Evolutionary conservation across 1,139 yeast genomes (phyloP), one percentile per base, ranked within the genome.

Genomic region (Debaryomycetaceae sp.): DNA sequence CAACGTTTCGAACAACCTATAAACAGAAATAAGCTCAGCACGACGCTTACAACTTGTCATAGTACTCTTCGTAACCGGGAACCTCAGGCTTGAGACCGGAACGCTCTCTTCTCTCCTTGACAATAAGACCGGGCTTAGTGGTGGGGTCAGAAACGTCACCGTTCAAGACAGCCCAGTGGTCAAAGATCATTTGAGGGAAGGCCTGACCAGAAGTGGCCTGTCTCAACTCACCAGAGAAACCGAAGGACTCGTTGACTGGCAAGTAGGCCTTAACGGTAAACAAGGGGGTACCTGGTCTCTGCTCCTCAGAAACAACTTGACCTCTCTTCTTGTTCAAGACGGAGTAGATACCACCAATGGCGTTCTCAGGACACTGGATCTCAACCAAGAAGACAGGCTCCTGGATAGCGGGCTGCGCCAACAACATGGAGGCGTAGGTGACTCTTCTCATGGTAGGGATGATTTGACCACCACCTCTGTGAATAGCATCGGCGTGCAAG

Each of bases 201-300:
- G 98, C 98, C 81, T 91, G 98, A 73, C 98, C 98, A 84, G 96
- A 96, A 61, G 98, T 91, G 62, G 97, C 96, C 77, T 89, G 96
- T 82, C 98, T 88, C 66, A 91, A 84, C 63, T 88, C 95, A 75
- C 94, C 91, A 58, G 96, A 83, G 96, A 91, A 91, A 83, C 98
- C 98, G 82, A 91, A 91, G 42, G 98, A 91, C 80, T 91, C 98
- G 76, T 91, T 91, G 60, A 91, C 97, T 70, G 98, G 98, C 73
- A 89, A 78, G 94, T 86, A 84, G 58, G 97, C 97, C 84, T 89
- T 89, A 70, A 89, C 94, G 60, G 95, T 88, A 79, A 89, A 89
- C 75, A 89, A 81, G 71, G 97, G 97, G 56, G 97, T 89, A 83
- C 97, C 97, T 71, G 97, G 96, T 76, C 96, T 88, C 78, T 89